Base-by-base conservation (phyloP, 2,329 filamentous ascomycete species). In the Claviceps fusiformis region DNA sequence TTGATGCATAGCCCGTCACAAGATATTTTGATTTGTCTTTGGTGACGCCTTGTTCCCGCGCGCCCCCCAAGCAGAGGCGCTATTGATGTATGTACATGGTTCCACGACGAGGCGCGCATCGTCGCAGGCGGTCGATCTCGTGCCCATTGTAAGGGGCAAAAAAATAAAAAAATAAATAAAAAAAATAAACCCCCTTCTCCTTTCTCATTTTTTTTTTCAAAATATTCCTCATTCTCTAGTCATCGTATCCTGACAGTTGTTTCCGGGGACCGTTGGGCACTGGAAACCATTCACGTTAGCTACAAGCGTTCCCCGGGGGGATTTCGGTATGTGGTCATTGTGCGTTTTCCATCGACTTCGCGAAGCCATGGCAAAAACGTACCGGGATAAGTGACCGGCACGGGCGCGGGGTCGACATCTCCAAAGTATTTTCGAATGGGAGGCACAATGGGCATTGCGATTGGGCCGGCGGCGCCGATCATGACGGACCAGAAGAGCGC, bases 361-460 rank as follows among this genome's bases (percentile, higher is more conserved):
- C 29, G 29, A 3, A 10, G 44, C 27, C 19, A 15, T 43, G n/a
- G 27, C n/a, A 3, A 3, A 52, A 19, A 35, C 89, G 70, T 81
- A 97, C 92, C 81, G 58, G 93, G 93, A 77, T 97, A 98, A 68
- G 90, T 95, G 70, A 91, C 74, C 37, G 93, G 93, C 60, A 97
- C 83, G 56, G 77, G 80, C 60, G 81, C 74, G 59, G 86, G 80
- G 63, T 83, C 79, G 62, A 83, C 73, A 68, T 95, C 89, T 63
- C 91, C 91, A 56, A 95, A 71, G 60, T 74, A 76, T 59, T 75
- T 73, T 69, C 91, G 77, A 62, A 95, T 75, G 50, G 89, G 86
- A 47, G 91, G 90, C 1, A 89, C 85, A 55, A 79, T 76, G 57
- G 86, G 70, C 59, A 95, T 74, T 56, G 81, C 73, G 56, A 87